phyloP scores from a whole-genome alignment of 2,329 filamentous ascomycete species.

The Verticillium longisporum region DNA sequence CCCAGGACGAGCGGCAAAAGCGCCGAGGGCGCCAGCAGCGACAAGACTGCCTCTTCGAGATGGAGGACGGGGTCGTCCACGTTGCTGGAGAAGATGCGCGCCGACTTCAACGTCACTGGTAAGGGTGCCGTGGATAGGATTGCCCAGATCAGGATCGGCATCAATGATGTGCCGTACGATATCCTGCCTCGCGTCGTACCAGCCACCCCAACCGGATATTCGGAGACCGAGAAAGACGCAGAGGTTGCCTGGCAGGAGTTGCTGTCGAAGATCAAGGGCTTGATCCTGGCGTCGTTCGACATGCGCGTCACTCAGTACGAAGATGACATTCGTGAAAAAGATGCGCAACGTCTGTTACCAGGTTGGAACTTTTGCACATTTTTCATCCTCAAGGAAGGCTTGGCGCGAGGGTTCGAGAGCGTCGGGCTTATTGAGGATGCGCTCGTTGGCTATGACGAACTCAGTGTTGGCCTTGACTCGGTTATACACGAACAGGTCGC shows the following conservation, averaged over 20 bases:
- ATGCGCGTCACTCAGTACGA: slow-evolving; percentile 88
- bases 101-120: slow-evolving; percentile 77
- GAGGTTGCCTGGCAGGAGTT: slow-evolving; percentile 80
- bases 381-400: slow-evolving; percentile 92
- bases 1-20: slow-evolving; percentile 54
- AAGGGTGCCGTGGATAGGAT: slow-evolving; percentile 72
- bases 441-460: slow-evolving; percentile 87
- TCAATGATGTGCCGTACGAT: slow-evolving; percentile 62
- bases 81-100: slow-evolving; percentile 79
- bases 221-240: slow-evolving; percentile 69
- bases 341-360: slow-evolving; percentile 76
- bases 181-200: slow-evolving; percentile 56
- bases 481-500: slow-evolving; percentile 68
- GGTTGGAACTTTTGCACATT: slow-evolving; percentile 99
- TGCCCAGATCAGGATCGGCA: slow-evolving; percentile 74
- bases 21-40: slow-evolving; percentile 48
- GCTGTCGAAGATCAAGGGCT: slow-evolving; percentile 75
- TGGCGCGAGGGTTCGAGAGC: slow-evolving; percentile 91
- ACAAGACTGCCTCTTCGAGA: slow-evolving; percentile 62
- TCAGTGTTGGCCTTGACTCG: slow-evolving; percentile 78
- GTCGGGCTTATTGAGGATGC: slow-evolving; percentile 95
- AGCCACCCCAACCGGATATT: slow-evolving; percentile 56
- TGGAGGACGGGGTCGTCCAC: slow-evolving; percentile 77
- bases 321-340: slow-evolving; percentile 92
- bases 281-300: slow-evolving; percentile 88